phyloP scores from a whole-genome alignment of 768 basidiomycete genomes.

The Lactifluus piperatus region DNA sequence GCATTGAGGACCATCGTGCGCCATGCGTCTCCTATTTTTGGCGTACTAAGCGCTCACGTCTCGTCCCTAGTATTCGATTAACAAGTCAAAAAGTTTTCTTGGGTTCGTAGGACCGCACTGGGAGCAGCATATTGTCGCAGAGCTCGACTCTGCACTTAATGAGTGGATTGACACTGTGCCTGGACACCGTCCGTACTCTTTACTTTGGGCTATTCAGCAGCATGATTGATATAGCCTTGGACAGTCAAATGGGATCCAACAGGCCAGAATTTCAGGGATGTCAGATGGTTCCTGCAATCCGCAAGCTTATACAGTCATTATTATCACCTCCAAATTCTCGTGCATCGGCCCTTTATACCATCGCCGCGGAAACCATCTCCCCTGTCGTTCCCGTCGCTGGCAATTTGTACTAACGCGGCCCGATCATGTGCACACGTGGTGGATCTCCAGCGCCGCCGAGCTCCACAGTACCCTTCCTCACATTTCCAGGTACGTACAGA shows the following conservation, averaged over 20 bases:
- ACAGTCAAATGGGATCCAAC: constrained; percentile 22
- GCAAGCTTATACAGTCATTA: constrained; percentile 34
- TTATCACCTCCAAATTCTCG: constrained; percentile 37
- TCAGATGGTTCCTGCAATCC: constrained; percentile 28
- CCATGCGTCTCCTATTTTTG: neutral
- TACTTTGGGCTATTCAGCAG: neutral
- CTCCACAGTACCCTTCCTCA: constrained; percentile 17
- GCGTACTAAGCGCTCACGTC: neutral
- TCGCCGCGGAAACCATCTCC: constrained; percentile 28
- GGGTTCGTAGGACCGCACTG: constrained; percentile 47
- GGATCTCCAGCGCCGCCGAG: constrained; percentile 28
- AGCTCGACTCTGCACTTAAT: constrained; percentile 39
- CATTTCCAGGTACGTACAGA: constrained; percentile 12
- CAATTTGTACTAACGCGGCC: constrained; percentile 44
- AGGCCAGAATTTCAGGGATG: constrained; percentile 14
- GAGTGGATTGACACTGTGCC: constrained; percentile 39
- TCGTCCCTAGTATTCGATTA: constrained; percentile 60
- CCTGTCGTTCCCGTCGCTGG: constrained; percentile 36
- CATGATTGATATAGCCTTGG: neutral
- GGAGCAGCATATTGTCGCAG: constrained; percentile 36
- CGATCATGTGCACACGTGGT: constrained; percentile 37
- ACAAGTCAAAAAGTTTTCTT: constrained; percentile 48
- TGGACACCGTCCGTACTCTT: constrained; percentile 26
- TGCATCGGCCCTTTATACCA: constrained; percentile 43
- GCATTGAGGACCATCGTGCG: constrained; percentile 53